phyloP scores from a whole-genome alignment of 139 green algal species.

The Klebsormidium nitens region DNA sequence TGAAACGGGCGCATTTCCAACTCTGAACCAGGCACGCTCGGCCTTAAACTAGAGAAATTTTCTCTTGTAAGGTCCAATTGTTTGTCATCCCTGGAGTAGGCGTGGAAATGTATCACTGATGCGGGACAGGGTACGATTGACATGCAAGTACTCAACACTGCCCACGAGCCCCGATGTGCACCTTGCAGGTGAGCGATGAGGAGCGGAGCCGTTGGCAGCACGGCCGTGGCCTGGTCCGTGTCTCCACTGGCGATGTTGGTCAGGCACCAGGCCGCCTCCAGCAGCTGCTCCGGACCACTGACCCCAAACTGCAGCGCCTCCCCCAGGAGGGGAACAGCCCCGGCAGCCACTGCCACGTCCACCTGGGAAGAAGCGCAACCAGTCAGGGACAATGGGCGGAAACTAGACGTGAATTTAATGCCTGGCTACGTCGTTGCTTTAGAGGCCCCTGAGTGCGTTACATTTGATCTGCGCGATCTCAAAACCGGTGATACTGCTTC shows the following conservation, averaged over 20 bases:
- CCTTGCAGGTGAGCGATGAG: slow-evolving; percentile 14
- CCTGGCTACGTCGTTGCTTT: too few species aligned
- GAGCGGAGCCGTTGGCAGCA: slow-evolving; percentile 5
- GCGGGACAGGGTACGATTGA: too few species aligned
- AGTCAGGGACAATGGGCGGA: too few species aligned
- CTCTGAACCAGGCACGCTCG: neutral
- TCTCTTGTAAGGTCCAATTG: neutral
- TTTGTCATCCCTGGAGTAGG: neutral
- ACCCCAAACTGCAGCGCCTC: slow-evolving; percentile 29
- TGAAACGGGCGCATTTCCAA: neutral
- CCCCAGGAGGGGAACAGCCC: slow-evolving; percentile 27
- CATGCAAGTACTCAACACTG: neutral
- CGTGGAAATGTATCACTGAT: neutral
- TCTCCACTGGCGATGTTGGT: slow-evolving; percentile 33
- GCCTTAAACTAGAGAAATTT: neutral
- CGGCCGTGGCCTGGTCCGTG: neutral
- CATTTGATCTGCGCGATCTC: too few species aligned
- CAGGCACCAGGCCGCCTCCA: slow-evolving; percentile 37
- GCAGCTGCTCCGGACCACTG: neutral
- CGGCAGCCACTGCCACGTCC: slow-evolving; percentile 5
- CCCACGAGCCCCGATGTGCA: slow-evolving; percentile 5
- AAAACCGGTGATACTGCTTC: too few species aligned
- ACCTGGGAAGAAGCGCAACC: too few species aligned
- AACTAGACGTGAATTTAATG: too few species aligned
- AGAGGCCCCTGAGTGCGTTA: too few species aligned